These are phyloP conservation scores for Penicillium decumbens DNA, from an alignment of 2,329 filamentous ascomycete species.

Conservation along the genomic window DNA sequence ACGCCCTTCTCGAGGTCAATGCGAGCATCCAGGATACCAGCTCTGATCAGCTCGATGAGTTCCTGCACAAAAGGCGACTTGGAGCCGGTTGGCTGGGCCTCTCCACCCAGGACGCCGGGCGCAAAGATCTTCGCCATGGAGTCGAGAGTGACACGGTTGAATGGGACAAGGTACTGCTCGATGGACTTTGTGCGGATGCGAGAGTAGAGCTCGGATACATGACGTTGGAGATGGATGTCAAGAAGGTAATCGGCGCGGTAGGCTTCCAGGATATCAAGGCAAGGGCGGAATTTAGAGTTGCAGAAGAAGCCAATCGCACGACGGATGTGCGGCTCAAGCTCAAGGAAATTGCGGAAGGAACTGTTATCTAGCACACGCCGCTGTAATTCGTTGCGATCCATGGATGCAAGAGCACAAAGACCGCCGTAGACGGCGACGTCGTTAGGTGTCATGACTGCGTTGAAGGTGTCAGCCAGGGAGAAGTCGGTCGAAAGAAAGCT, in stretches of 20 bases:
- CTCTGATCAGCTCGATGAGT: slow-evolving; percentile 70
- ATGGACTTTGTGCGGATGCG: slow-evolving; percentile 86
- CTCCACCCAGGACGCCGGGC: slow-evolving; percentile 32
- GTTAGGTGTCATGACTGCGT: slow-evolving; percentile 71
- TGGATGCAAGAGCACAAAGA: slow-evolving; percentile 81
- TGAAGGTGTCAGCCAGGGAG: slow-evolving; percentile 56
- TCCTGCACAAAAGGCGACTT: slow-evolving; percentile 52
- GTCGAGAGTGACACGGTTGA: slow-evolving; percentile 76
- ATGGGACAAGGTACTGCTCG: slow-evolving; percentile 85
- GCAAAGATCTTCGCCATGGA: slow-evolving; percentile 76
- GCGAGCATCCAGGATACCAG: slow-evolving; percentile 66
- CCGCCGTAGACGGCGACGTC: slow-evolving; percentile 91
- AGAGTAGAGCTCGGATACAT: slow-evolving; percentile 66
- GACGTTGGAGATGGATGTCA: slow-evolving; percentile 75
- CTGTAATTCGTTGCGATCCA: slow-evolving; percentile 74
- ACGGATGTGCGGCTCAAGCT: slow-evolving; percentile 88
- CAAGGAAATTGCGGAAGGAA: slow-evolving; percentile 79
- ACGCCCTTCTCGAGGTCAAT: slow-evolving; percentile 81
- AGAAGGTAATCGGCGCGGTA: slow-evolving; percentile 84
- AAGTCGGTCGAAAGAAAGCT: slow-evolving; percentile 64
- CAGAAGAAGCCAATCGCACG: slow-evolving; percentile 87
- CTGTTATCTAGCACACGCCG: slow-evolving; percentile 70
- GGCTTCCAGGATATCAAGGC: slow-evolving; percentile 73
- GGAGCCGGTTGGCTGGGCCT: slow-evolving; percentile 60
- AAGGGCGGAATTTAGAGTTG: slow-evolving; percentile 80